phyloP scores from a whole-genome alignment of 306 rosid genomes.

The Sicyos edulis region DNA sequence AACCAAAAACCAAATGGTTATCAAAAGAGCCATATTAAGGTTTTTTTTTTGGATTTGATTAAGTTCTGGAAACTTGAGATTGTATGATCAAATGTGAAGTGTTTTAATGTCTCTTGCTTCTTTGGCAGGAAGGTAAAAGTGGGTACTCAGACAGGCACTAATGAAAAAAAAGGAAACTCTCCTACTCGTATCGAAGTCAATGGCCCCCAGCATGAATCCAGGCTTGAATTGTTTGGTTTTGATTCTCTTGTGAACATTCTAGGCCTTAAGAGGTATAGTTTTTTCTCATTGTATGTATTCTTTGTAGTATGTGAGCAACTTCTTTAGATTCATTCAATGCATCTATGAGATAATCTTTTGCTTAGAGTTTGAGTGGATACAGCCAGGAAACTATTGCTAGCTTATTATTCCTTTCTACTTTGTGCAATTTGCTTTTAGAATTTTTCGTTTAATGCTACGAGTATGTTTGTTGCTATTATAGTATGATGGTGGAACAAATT shows the following conservation, averaged over 20 bases:
- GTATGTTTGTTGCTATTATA: constrained; percentile 32
- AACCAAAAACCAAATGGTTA: no score
- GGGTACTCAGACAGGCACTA: constrained; percentile 33
- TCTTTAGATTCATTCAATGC: not conserved
- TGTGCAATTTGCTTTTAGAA: constrained; percentile 8
- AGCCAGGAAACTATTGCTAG: not conserved
- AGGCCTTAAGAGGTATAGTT: constrained; percentile 77
- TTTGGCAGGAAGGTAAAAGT: constrained; percentile 60
- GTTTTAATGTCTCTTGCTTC: constrained; percentile 1
- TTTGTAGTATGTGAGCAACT: not conserved
- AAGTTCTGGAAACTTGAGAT: not conserved
- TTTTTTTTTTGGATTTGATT: not conserved
- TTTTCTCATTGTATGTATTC: constrained; percentile 29
- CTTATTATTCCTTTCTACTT: not conserved
- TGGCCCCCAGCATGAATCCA: constrained; percentile 76
- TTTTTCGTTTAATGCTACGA: constrained; percentile 7
- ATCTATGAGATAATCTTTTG: constrained; percentile 6
- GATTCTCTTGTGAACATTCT: constrained; percentile 99
- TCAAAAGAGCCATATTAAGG: no score
- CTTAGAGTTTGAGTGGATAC: not conserved
- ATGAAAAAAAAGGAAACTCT: constrained; percentile 38
- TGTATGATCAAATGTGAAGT: not conserved
- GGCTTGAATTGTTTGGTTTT: constrained; percentile 87
- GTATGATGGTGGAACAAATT: constrained; percentile 84
- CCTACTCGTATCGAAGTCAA: constrained; percentile 38